Evolutionary conservation across 495 filamentous ascomycete genomes (phyloP).

Genomic region (Hypoxylon fragiforme): DNA sequence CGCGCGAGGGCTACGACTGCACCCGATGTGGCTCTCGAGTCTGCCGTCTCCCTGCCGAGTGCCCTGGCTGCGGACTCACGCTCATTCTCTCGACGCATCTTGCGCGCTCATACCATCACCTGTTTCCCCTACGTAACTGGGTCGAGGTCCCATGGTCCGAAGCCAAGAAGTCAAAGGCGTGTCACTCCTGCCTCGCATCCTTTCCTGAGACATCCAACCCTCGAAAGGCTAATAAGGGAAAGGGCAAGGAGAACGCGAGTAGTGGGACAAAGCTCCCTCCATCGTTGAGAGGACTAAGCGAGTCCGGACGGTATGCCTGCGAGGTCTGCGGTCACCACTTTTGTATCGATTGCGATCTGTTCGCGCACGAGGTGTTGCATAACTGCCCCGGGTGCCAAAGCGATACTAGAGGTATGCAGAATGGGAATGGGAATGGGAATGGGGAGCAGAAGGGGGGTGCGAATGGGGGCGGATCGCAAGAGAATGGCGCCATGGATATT

Average conservation of each 20-base stretch:
- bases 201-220: constrained; percentile 49
- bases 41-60: constrained; percentile 88
- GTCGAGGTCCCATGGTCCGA: constrained; percentile 82
- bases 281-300: constrained; percentile 68
- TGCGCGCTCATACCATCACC: constrained; percentile 91
- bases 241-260: constrained; percentile 38
- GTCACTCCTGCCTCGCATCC: constrained; percentile 55
- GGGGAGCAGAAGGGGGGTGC: constrained; percentile 17
- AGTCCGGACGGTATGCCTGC: constrained; percentile 87
- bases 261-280: constrained; percentile 43
- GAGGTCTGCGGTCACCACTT: constrained; percentile 83
- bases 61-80: constrained; percentile 88
- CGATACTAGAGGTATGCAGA: constrained; percentile 38
- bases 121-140: constrained; percentile 93
- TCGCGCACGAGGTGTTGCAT: constrained; percentile 88
- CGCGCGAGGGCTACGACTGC: constrained; percentile 87
- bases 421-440: not conserved
- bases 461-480: constrained; percentile 15
- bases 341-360: constrained; percentile 97
- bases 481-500: constrained; percentile 42
- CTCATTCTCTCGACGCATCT: constrained; percentile 95
- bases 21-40: constrained; percentile 88
- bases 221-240: constrained; percentile 18
- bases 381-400: constrained; percentile 96
- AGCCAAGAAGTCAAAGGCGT: constrained; percentile 56